Base-by-base conservation (phyloP, 2,329 filamentous ascomycete species). In the Aureobasidium sp. region DNA sequence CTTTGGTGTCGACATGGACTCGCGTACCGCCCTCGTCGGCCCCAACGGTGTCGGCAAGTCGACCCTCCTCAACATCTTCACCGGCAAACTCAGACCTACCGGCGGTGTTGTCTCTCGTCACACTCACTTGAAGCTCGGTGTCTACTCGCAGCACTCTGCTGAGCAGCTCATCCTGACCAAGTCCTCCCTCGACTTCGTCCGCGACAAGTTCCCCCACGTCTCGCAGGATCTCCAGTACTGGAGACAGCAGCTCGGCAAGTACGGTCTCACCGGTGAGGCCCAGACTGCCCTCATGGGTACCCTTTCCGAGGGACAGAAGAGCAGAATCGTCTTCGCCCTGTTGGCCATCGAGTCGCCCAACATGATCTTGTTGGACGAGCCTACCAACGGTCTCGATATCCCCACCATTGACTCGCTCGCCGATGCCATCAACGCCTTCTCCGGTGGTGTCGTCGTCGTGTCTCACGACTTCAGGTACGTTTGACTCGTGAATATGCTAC, bases 31-130 rank as follows among this genome's bases (percentile, higher is more conserved):
- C 52, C 87, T 99, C 65, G 94, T 99, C 74, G 94, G 94, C 64
- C 94, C 94, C 75, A 97, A 97, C 78, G 94, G 94, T 91, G 94
- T 97, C 64, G 94, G 94, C 76, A 99, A 99, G 82, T 97, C 94
- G 27, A 97, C 94, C 15, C 84, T 97, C 63, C 87, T 99, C 66
- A 89, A 90, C 69, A 86, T 99, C 69, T 97, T 99, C 90, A 97
- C 93, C 15, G 92, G 91, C 77, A 91, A 94, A 80, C 85, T 97
- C 60, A 91, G 87, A 36, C 89, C 94, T 48, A 96, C 90, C 47
- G 80, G 79, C 62, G 94, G 94, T 69, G 80, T 83, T 65, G 91
- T 99, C 67, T 89, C 87, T 68, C 87, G 92, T 66, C 95, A 99
- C 82, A 97, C 94, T 62, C 94, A 99, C 80, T 85, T 99, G 82